A percentile compares a stretch with the other conserved stretches of the same genome.
phyloP scores from a whole-genome alignment of 495 filamentous ascomycete species.

The Parachaetomium inaequale region DNA sequence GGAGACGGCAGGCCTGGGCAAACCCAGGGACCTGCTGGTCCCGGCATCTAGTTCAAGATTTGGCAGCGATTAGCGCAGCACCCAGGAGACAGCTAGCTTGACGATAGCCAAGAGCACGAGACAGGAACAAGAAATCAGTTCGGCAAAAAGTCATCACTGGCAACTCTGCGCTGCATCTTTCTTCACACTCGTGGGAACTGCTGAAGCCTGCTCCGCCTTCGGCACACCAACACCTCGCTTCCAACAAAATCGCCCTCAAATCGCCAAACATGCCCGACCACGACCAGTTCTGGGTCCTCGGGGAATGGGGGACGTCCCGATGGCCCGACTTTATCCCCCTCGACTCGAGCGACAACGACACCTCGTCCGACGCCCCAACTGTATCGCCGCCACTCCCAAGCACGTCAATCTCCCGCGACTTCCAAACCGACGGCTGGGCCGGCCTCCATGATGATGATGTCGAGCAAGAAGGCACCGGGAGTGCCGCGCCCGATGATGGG shows the following conservation, averaged over 20 bases:
- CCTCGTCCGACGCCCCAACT: background rate
- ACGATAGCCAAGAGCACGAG: conserved; percentile 58
- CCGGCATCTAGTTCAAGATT: conserved; percentile 34
- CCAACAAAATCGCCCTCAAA: background rate
- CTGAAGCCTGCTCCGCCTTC: conserved; percentile 27
- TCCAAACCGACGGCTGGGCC: background rate
- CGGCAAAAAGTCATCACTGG: conserved; percentile 34
- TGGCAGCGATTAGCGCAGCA: conserved; percentile 51
- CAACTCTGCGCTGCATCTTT: conserved; percentile 32
- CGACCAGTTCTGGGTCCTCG: background rate
- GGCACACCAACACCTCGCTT: conserved; percentile 4
- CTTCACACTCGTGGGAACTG: conserved; percentile 34
- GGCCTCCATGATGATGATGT: background rate
- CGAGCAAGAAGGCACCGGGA: background rate
- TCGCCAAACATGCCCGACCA: conserved; percentile 8
- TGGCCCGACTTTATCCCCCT: conserved; percentile 16
- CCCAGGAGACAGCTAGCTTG: conserved; percentile 50
- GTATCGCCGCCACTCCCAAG: background rate
- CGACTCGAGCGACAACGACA: conserved; percentile 8
- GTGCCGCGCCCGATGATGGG: background rate
- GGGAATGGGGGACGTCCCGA: background rate
- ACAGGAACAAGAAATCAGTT: conserved; percentile 43
- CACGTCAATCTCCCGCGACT: conserved; percentile 1
- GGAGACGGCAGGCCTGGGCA: conserved; percentile 29
- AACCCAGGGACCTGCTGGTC: conserved; percentile 5